Conservation (phyloP, 208 protist genomes). For the Leishmania tarentolae region DNA sequence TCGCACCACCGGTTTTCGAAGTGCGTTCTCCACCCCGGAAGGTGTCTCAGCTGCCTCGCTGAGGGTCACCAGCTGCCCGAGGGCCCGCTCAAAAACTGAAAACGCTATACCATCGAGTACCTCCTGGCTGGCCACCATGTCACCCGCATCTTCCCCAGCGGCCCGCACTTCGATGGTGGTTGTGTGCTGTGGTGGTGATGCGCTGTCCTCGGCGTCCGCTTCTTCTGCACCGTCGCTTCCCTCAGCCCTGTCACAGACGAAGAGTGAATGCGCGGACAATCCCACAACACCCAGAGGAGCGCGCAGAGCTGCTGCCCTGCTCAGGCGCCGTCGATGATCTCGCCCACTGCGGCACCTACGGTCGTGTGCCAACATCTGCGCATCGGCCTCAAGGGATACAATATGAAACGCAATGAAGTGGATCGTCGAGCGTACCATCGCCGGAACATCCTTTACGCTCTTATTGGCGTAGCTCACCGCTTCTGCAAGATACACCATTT, state of each 20-base stretch:
- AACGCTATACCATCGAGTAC: constrained; percentile 35
- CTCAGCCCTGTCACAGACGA: background rate
- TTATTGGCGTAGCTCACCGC: constrained; percentile 21
- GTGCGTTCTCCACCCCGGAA: constrained; percentile 22
- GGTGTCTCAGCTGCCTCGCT: constrained; percentile 32
- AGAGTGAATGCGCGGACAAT: background rate
- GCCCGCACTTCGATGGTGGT: background rate
- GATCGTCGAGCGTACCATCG: constrained; percentile 26
- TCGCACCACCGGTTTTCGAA: constrained; percentile 24
- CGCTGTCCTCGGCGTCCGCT: background rate
- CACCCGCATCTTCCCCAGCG: background rate
- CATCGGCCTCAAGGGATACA: constrained; percentile 70
- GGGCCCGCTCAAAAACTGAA: constrained; percentile 41
- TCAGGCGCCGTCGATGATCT: background rate
- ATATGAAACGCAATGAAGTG: constrained; percentile 56
- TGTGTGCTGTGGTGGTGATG: background rate
- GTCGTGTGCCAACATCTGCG: constrained; percentile 35
- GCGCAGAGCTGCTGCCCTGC: background rate
- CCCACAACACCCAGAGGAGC: background rate
- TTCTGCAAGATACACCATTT: constrained; percentile 24
- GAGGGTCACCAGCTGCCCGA: constrained; percentile 48
- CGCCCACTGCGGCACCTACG: constrained; percentile 15
- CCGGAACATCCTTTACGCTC: constrained; percentile 15
- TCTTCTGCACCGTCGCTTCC: background rate
- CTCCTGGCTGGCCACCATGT: background rate